Percentiles rank a stretch among this genome's conserved stretches.
Conservation (phyloP, 2,329 filamentous ascomycete species). For the Biscogniauxia marginata region DNA sequence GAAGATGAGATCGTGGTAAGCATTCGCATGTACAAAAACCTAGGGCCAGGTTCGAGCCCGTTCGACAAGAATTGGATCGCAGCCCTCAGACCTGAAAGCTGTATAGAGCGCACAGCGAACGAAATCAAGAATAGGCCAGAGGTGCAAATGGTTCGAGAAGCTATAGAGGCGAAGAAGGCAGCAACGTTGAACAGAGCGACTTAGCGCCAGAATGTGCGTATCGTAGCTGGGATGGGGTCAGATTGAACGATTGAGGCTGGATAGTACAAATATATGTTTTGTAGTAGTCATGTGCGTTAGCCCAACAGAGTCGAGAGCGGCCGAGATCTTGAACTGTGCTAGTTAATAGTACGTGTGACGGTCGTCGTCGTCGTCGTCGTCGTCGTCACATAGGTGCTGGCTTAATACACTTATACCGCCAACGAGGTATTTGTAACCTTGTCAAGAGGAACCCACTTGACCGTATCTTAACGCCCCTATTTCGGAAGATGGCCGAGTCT, state of each 20-base stretch:
- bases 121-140: not conserved
- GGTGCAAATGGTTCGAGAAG: not conserved
- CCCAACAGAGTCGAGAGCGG: not conserved
- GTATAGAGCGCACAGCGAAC: not conserved
- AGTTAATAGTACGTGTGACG: not conserved
- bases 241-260: too few relatives aligned
- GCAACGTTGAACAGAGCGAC: not conserved
- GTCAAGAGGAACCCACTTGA: not conserved
- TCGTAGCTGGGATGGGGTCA: not conserved
- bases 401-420: not conserved
- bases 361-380: too few relatives aligned
- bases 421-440: not conserved
- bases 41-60: conserved; percentile 6
- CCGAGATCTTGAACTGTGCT: not conserved
- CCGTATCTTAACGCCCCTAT: not conserved
- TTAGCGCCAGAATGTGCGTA: not conserved
- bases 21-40: conserved; percentile 12
- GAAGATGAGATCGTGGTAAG: conserved; percentile 13
- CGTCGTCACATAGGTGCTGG: not conserved
- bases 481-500: not conserved
- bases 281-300: not conserved
- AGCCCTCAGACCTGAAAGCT: conserved; percentile 4
- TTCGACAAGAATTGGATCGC: conserved; percentile 14
- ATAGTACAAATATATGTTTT: not conserved
- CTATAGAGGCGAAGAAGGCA: not conserved